These are phyloP conservation scores for Sistotremastrum niveocremeum DNA, from an alignment of 768 basidiomycete species.

Conservation along the genomic window DNA sequence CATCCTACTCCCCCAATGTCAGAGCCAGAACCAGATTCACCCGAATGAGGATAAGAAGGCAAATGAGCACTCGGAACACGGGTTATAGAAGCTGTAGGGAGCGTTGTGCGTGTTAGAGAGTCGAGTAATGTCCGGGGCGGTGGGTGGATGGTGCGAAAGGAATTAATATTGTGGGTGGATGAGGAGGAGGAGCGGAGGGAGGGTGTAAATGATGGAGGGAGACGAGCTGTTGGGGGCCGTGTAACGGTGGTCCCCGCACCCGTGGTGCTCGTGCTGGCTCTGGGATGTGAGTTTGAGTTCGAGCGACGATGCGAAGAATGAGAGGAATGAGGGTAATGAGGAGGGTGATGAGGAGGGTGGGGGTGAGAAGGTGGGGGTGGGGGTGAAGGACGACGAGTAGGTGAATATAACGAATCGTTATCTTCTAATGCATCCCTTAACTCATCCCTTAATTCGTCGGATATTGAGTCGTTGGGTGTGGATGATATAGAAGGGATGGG, in stretches of 20 bases:
- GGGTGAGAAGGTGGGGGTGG: slow-evolving; percentile 1
- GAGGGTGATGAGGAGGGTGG: slow-evolving; percentile 15
- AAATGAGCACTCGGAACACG: slow-evolving; percentile 16
- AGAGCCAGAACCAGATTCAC: no score
- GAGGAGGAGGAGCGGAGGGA: slow-evolving; percentile 22
- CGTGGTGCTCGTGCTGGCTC: neutral
- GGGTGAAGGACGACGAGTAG: slow-evolving; percentile 2
- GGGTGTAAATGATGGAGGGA: slow-evolving; percentile 13
- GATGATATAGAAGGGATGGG: slow-evolving; percentile 5
- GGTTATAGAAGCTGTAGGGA: slow-evolving; percentile 50
- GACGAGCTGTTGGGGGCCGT: slow-evolving; percentile 5
- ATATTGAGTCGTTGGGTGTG: slow-evolving; percentile 9
- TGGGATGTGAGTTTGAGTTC: slow-evolving; percentile 6
- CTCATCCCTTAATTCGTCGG: slow-evolving; percentile 34
- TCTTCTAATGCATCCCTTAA: slow-evolving; percentile 24
- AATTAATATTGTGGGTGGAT: slow-evolving; percentile 26
- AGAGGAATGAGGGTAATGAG: slow-evolving; percentile 22
- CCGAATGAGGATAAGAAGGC: slow-evolving; percentile 1
- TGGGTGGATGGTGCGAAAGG: slow-evolving; percentile 21
- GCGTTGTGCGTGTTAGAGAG: slow-evolving; percentile 42
- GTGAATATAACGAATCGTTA: slow-evolving; percentile 14
- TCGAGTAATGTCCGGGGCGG: slow-evolving; percentile 42
- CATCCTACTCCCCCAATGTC: no score
- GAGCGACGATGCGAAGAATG: slow-evolving; percentile 16
- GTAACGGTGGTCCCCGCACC: neutral